Percentiles rank a stretch among this genome's conserved stretches.
phyloP scores from a whole-genome alignment of 805 yeast species.

The Yamadazyma kitorensis region DNA sequence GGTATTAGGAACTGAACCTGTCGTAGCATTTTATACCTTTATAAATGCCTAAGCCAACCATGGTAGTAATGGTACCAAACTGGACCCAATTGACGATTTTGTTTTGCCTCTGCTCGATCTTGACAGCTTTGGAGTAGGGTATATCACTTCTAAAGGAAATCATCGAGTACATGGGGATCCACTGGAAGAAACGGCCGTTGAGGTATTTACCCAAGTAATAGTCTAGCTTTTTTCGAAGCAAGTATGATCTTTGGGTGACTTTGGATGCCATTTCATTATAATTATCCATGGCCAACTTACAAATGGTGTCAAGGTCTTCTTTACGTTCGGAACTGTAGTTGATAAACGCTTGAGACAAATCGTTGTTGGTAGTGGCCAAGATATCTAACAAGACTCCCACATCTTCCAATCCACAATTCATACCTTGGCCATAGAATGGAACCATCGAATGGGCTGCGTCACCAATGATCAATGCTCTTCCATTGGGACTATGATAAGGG shows the following conservation, averaged over 20 bases:
- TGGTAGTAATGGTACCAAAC: not conserved
- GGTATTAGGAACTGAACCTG: too few relatives aligned
- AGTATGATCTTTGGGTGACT: slow-evolving; percentile 60
- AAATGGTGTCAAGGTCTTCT: slow-evolving; percentile 70
- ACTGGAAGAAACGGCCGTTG: slow-evolving; percentile 45
- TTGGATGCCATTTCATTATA: slow-evolving; percentile 85
- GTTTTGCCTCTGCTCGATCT: slow-evolving; percentile 53
- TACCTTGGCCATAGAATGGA: slow-evolving; percentile 97
- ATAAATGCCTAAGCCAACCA: not conserved
- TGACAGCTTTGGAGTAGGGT: slow-evolving; percentile 66
- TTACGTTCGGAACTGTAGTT: slow-evolving; percentile 55
- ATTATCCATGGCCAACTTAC: slow-evolving; percentile 74
- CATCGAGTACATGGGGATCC: slow-evolving; percentile 92
- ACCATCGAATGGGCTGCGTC: slow-evolving; percentile 98
- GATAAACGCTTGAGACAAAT: slow-evolving; percentile 50
- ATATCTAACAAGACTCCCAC: slow-evolving; percentile 63
- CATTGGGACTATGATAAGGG: slow-evolving; percentile 64
- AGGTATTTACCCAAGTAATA: slow-evolving; percentile 55
- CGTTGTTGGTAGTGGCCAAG: slow-evolving; percentile 26
- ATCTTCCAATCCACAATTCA: slow-evolving; percentile 96
- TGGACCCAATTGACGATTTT: slow-evolving; percentile 33
- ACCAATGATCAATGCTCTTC: slow-evolving; percentile 69
- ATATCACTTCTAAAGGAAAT: slow-evolving; percentile 85
- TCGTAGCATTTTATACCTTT: not conserved
- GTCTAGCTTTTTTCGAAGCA: slow-evolving; percentile 68